Percentiles rank a stretch among this genome's conserved stretches.
phyloP scores from a whole-genome alignment of 331 rosid species.

The Saraca asoca region DNA sequence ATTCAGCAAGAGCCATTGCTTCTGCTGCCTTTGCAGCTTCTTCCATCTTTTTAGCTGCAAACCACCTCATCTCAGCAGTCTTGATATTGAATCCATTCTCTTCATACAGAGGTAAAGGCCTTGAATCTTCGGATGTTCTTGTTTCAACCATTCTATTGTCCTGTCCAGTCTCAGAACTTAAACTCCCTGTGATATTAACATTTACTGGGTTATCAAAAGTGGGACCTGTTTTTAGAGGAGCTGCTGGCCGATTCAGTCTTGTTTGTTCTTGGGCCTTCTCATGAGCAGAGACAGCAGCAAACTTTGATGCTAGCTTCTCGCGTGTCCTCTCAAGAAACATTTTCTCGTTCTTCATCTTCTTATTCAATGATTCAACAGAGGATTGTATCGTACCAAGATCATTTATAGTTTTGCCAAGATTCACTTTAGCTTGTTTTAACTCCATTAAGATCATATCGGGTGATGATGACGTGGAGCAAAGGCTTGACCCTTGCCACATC shows the following conservation, averaged over 20 bases:
- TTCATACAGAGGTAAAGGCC: slow-evolving; percentile 33
- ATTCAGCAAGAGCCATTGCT: slow-evolving; percentile 90
- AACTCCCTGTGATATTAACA: slow-evolving; percentile 24
- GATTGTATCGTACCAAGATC: slow-evolving; percentile 81
- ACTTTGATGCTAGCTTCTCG: slow-evolving; percentile 52
- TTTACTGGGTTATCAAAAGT: slow-evolving; percentile 32
- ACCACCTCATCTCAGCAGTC: slow-evolving; percentile 85
- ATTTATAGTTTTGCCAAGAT: slow-evolving; percentile 76
- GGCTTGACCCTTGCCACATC: slow-evolving; percentile 47
- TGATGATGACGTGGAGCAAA: slow-evolving; percentile 35
- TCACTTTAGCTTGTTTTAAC: slow-evolving; percentile 74
- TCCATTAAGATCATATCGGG: slow-evolving; percentile 73
- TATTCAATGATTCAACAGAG: slow-evolving; percentile 73
- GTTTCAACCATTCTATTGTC: slow-evolving; percentile 43
- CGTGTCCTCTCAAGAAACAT: slow-evolving; percentile 63
- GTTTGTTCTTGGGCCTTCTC: slow-evolving; percentile 43
- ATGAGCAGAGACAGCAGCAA: slow-evolving; percentile 54
- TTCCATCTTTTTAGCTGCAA: slow-evolving; percentile 98
- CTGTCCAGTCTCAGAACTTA: slow-evolving; percentile 37
- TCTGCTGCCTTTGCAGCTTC: slow-evolving; percentile 95
- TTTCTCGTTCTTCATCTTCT: slow-evolving; percentile 80
- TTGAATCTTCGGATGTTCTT: slow-evolving; percentile 42
- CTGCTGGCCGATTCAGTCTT: slow-evolving; percentile 33
- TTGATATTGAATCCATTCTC: slow-evolving; percentile 47
- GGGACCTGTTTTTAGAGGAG: slow-evolving; percentile 35